Evolutionary conservation across 1,284 basidiomycete genomes (phyloP), one percentile per base, ranked within the genome.

Genomic region (Phlebopus sp.): DNA sequence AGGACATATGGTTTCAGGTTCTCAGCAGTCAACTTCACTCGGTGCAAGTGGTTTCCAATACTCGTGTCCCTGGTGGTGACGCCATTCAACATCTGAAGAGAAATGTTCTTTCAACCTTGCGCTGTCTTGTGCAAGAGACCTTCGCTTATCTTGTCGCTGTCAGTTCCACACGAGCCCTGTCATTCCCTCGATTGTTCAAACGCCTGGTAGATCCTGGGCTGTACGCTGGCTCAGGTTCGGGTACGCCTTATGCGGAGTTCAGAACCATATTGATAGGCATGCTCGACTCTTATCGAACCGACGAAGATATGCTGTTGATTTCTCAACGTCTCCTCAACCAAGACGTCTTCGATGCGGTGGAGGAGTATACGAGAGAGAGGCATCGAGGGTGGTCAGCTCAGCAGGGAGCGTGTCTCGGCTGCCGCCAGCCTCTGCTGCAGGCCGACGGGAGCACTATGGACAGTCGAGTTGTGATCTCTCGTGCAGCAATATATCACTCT

Each of bases 151-250:
- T 98, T 37, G 84, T 98, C 17, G 87, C 92, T 13, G 82, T 88
- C 32, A 90, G 86, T 31, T 86, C 90, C 0, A 84, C 88, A 0
- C 82, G 82, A n/a, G 78, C 82, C 0, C 79, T 97, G 6, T 95
- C 95, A 0, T 95, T 98, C 66, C 92, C 97, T 14, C 78, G 82
- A 13, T 73, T 99, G 2, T 96, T 99, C 78, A 92, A 90, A 57
- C 84, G 92, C 4, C 79, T 98, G 5, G 89, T 95, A 31, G 84
- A 90, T 55, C 79, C 84, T 2, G 75, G 78, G n/a, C 65, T 74
- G 8, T 67, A 67, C 34, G 67, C 68, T 31, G 63, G 69, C 25
- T 67, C 76, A 14, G 70, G 75, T 7, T 73, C 74, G 37, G 79
- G 78, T 38, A 80, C 80, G n/a, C 83, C 86, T 5, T 98, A 98